Evolutionary conservation across 306 rosid species (phyloP).

Genomic region (Malus asiatica): DNA sequence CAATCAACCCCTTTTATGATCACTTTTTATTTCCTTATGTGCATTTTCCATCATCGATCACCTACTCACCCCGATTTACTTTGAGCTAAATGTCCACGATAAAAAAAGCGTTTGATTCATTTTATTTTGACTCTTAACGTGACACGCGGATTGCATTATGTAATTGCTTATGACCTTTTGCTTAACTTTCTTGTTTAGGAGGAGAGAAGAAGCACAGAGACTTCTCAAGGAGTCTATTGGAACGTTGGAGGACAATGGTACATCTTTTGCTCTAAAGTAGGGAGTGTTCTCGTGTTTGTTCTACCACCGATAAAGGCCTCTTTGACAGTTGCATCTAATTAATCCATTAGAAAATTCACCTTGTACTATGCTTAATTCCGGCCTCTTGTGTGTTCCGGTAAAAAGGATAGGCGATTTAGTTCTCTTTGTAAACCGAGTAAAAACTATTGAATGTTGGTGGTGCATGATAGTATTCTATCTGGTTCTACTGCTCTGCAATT

Average conservation of each 20-base stretch:
- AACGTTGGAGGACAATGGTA: slow-evolving; percentile 51
- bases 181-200: slow-evolving; percentile 33
- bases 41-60: no score
- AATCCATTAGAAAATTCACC: not conserved
- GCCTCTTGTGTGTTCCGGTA: not conserved
- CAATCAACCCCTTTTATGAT: no score
- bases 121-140: not conserved
- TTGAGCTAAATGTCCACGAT: not conserved
- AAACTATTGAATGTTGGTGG: not conserved
- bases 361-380: not conserved
- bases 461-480: not conserved
- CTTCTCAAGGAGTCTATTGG: slow-evolving; percentile 72
- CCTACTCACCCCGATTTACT: no score
- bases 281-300: not conserved
- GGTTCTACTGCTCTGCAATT: not conserved
- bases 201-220: slow-evolving; percentile 78
- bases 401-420: not conserved
- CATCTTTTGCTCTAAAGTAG: not conserved
- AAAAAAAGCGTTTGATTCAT: not conserved
- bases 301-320: not conserved
- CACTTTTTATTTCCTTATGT: no score
- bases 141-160: not conserved
- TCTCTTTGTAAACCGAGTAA: not conserved
- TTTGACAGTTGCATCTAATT: not conserved
- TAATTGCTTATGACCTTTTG: not conserved